Evolutionary conservation across 2,329 filamentous ascomycete genomes (phyloP), one percentile per base, ranked within the genome.

Genomic region (Epichloe sylvatica): DNA sequence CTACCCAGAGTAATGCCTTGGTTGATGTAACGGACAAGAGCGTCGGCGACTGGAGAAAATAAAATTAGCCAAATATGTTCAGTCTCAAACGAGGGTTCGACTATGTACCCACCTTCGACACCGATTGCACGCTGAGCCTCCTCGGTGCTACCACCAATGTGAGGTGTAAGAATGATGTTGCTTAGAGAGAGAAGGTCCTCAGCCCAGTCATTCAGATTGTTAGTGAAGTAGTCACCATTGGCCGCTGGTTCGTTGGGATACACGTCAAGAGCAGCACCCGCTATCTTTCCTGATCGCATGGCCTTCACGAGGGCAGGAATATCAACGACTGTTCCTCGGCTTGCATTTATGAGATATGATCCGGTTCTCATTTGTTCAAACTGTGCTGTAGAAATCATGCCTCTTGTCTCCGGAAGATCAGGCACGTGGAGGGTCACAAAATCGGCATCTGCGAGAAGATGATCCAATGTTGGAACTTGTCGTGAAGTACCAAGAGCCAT

Each of bases 71-170:
- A 8, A 34, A 47, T 17, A 39, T 45, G 19, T 43, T 23, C 1
- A 19, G 39, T 41, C 17, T 55, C 17, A 34, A 17, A 12, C 11
- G n/a, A n/a, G 38, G 7, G 9, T 21, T 42, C 17, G 37, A 34
- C 63, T 50, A 23, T 33, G 35, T n/a, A 17, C 40, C 35, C 67
- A 77, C 77, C 77, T 74, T 98, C 92, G 41, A 94, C 77, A 58
- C 92, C 92, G 64, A 98, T 98, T 15, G 92, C 91, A 51, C 86
- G 83, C 71, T 98, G 92, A 5, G 92, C 92, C 70, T 98, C 92
- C 69, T 98, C 92, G 0, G 92, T 98, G 68, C 88, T 95, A 50
- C 92, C 92, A 59, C 92, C 92, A 62, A 98, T 97, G 67, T 98
- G 92, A 21, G 92, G 92, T 1, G 91, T 95, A 46, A 98, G 75